Evolutionary conservation across 2,329 filamentous ascomycete genomes (phyloP).

Genomic region (Sclerotinia glacialis): DNA sequence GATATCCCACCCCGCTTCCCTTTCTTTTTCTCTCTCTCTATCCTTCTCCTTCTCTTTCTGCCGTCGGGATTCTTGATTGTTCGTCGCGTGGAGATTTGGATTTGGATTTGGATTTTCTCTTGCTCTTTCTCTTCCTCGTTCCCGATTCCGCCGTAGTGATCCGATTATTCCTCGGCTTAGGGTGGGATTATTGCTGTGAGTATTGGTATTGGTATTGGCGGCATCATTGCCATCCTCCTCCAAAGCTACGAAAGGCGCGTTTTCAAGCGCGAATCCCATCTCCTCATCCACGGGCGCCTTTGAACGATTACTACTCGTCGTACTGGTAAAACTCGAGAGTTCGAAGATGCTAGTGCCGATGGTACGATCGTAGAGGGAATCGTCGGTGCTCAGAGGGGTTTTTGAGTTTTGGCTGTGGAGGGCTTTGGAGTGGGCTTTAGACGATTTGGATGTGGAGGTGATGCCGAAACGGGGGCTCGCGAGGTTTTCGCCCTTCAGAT

Average conservation of each 20-base stretch:
- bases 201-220: too few species aligned
- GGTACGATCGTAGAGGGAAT: not conserved
- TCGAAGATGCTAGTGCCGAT: slow-evolving; percentile 1
- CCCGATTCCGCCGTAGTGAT: not conserved
- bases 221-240: too few species aligned
- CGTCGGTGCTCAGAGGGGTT: not conserved
- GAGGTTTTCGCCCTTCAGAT: not conserved
- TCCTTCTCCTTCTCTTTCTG: not conserved
- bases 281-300: not conserved
- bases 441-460: not conserved
- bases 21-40: not conserved
- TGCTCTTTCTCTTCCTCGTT: not conserved
- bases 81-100: not conserved
- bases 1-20: slow-evolving; percentile 1
- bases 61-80: not conserved
- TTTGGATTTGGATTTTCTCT: not conserved
- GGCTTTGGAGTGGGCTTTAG: not conserved
- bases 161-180: not conserved
- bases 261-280: not conserved
- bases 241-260: not conserved
- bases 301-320: not conserved
- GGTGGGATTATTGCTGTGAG: not conserved
- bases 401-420: not conserved
- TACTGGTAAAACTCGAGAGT: not conserved
- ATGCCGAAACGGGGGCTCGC: not conserved